Evolutionary conservation across 2,329 filamentous ascomycete species (phyloP).

Genomic region (Claviceps spartinae): DNA sequence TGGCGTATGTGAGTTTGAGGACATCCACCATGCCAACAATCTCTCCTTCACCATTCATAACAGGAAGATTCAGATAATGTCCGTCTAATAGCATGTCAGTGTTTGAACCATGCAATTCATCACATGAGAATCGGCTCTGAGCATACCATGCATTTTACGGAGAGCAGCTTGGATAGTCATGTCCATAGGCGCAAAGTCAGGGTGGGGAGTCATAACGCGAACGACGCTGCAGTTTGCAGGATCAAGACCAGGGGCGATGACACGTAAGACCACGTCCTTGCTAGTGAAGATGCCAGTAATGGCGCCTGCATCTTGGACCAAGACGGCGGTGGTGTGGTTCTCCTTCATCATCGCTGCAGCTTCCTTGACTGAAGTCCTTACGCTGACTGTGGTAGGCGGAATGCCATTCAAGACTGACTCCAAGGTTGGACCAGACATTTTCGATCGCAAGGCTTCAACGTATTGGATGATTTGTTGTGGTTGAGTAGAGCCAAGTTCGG

Average conservation of each 20-base stretch:
- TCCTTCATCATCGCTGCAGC: slow-evolving; percentile 96
- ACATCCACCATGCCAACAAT: slow-evolving; percentile 99
- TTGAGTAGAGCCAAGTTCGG: slow-evolving; percentile 87
- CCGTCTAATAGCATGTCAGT: slow-evolving; percentile 49
- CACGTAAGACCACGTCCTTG: slow-evolving; percentile 95
- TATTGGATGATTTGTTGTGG: slow-evolving; percentile 99
- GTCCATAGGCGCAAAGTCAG: slow-evolving; percentile 94
- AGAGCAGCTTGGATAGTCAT: slow-evolving; percentile 98
- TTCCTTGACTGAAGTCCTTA: slow-evolving; percentile 91
- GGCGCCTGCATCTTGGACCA: slow-evolving; percentile 91
- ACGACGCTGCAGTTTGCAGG: slow-evolving; percentile 93
- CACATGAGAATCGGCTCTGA: not conserved
- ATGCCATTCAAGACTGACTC: slow-evolving; percentile 87
- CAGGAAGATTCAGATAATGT: slow-evolving; percentile 92
- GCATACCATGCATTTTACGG: slow-evolving; percentile 94
- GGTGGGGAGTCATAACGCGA: slow-evolving; percentile 96
- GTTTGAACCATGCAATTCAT: not conserved
- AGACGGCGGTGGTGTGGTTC: slow-evolving; percentile 89
- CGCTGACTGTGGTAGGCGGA: slow-evolving; percentile 87
- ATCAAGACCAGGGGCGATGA: slow-evolving; percentile 92
- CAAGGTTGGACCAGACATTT: slow-evolving; percentile 96
- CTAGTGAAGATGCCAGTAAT: slow-evolving; percentile 99
- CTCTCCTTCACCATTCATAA: slow-evolving; percentile 94
- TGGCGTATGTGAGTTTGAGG: slow-evolving; percentile 94
- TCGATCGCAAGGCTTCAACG: slow-evolving; percentile 83